Evolutionary conservation across 306 rosid genomes (phyloP).

Genomic region (Prunus padus): DNA sequence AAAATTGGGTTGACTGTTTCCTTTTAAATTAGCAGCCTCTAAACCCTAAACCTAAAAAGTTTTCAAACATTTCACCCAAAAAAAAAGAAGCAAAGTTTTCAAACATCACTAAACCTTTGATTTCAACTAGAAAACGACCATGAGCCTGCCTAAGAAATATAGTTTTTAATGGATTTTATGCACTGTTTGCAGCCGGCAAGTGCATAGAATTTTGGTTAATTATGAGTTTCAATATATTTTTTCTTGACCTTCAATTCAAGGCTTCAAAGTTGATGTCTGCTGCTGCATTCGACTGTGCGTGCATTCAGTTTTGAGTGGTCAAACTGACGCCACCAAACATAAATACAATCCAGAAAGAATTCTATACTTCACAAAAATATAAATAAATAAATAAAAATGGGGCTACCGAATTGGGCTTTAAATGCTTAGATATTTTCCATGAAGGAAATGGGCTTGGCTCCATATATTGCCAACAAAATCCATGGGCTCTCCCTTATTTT

Average conservation of each 20-base stretch:
- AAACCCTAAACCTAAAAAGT: neutral
- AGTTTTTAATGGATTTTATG: neutral
- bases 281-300: neutral
- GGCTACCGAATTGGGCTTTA: too few relatives aligned
- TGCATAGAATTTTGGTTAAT: neutral
- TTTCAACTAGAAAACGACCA: neutral
- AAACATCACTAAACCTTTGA: neutral
- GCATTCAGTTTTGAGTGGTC: neutral
- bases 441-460: too few relatives aligned
- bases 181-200: neutral
- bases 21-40: conserved; percentile 1
- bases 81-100: too few relatives aligned
- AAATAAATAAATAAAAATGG: neutral
- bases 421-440: too few relatives aligned
- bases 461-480: too few relatives aligned
- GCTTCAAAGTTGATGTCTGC: conserved; percentile 12
- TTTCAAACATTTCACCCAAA: neutral
- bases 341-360: neutral
- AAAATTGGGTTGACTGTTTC: neutral
- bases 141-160: neutral
- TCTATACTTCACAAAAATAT: neutral
- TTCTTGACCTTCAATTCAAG: neutral
- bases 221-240: neutral
- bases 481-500: too few relatives aligned
- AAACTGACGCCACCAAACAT: neutral